phyloP scores from a whole-genome alignment of 352 stramenopile genomes.

The Phytophthora idaei region DNA sequence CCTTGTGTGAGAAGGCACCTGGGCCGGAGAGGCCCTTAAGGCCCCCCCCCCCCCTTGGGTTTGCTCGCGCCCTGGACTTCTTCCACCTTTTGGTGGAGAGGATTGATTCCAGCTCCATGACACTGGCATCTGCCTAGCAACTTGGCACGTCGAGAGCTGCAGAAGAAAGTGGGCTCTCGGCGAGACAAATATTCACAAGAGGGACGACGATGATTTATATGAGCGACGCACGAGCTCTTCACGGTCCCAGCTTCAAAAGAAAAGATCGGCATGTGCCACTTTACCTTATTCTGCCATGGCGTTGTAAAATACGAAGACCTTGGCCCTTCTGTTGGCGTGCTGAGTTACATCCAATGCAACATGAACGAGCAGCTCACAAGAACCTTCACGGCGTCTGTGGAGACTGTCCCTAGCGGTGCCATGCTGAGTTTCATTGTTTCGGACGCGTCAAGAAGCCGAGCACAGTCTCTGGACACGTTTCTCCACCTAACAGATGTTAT shows the following conservation, averaged over 20 bases:
- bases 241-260: not conserved
- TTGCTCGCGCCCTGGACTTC: not conserved
- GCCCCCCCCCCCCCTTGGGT: no score
- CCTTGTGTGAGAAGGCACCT: no score
- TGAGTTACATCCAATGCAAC: slow-evolving; percentile 3
- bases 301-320: slow-evolving; percentile 14
- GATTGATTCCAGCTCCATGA: slow-evolving; percentile 17
- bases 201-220: slow-evolving; percentile 27
- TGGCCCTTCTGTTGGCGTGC: slow-evolving; percentile 1
- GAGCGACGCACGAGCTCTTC: slow-evolving; percentile 21
- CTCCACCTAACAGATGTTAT: no score
- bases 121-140: not conserved
- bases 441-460: no score
- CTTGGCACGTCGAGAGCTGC: no score
- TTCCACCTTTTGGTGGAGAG: slow-evolving; percentile 3
- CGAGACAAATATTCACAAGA: slow-evolving; percentile 11
- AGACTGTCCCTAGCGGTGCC: not conserved
- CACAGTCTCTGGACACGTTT: no score
- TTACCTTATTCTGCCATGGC: slow-evolving; percentile 17
- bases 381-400: not conserved
- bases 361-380: not conserved
- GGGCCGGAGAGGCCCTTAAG: no score
- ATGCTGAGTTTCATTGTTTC: no score
- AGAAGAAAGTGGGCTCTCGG: no score
- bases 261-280: slow-evolving; percentile 4